phyloP scores from a whole-genome alignment of 345 rosid genomes.

The Rhizophora mangle region DNA sequence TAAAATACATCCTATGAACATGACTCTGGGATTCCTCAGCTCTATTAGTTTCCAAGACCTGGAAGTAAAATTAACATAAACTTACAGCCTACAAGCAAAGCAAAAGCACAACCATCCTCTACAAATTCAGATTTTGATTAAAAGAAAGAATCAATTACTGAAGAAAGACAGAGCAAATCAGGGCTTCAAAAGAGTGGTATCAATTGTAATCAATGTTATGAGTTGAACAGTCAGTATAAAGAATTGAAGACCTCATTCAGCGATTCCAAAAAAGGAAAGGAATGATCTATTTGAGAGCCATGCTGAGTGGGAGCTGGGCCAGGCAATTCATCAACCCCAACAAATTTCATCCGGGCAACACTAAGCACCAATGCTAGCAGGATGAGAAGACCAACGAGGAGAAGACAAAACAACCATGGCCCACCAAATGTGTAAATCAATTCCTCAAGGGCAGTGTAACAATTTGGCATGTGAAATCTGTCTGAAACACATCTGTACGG shows the following conservation, averaged over 20 bases:
- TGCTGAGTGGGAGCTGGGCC: constrained; percentile 91
- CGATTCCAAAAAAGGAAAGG: constrained; percentile 97
- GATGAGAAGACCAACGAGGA: constrained; percentile 79
- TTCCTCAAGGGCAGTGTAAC: constrained; percentile 97
- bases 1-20: constrained; percentile 95
- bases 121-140: not conserved
- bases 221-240: not conserved
- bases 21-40: constrained; percentile 96
- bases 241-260: constrained; percentile 74
- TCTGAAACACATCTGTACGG: constrained; percentile 86
- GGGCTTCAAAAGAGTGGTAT: not conserved
- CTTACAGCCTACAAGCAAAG: constrained; percentile 10
- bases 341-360: constrained; percentile 97
- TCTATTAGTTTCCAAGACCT: constrained; percentile 98
- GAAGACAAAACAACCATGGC: constrained; percentile 91
- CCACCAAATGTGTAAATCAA: constrained; percentile 98
- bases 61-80: constrained; percentile 21
- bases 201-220: not conserved
- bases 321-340: constrained; percentile 89
- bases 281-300: constrained; percentile 89
- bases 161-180: not conserved
- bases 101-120: not conserved
- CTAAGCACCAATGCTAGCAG: constrained; percentile 94
- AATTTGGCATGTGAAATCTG: constrained; percentile 93
- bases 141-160: not conserved